Evolutionary conservation across 2,329 filamentous ascomycete genomes (phyloP), one percentile per base, ranked within the genome.

Genomic region (Eutypella sp.): DNA sequence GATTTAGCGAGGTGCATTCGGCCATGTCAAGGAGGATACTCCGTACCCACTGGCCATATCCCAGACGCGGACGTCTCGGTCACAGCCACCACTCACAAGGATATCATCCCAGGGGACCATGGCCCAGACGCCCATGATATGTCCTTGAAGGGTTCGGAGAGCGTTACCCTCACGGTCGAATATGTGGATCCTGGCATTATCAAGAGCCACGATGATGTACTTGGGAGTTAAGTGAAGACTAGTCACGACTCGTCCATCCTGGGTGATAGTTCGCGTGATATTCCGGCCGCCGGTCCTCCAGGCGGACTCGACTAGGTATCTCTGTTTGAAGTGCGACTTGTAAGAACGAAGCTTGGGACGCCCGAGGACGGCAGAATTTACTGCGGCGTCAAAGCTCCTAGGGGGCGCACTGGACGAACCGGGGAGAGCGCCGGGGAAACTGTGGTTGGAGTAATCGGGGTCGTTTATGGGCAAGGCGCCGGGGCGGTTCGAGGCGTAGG

Each of bases 51-150:
- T 95, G 42, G 84, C 83, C 74, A 99, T 84, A 61, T 99, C 88
- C 93, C 93, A 99, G 5, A 99, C 93, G 47, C 93, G 81, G 23
- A 99, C 93, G 63, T 99, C 93, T 49, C 93, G 82, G 70, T 99
- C 93, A 64, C 93, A 99, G 5, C 93, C 93, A 58, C 93, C 93
- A 58, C 90, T 96, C 49, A 99, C 93, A 50, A 99, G 76, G 44
- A 89, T 86, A 64, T 99, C 92, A 48, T 89, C 92, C 88, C 91
- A 96, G 6, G 93, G 93, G 20, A 99, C 90, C 92, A 99, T 97
- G 41, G 93, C 93, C 93, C 93, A 99, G 18, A 99, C 93, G 34
- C 93, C 93, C 93, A 99, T 99, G 38, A 97, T 88, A 70, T 99
- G 93, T 10, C 93, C 93, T 61, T 93, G 86, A 23, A 99, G 72